Percentiles rank a stretch among this genome's conserved stretches.
Conservation (phyloP, 1,139 yeast species). For the Debaryomycetaceae sp. region DNA sequence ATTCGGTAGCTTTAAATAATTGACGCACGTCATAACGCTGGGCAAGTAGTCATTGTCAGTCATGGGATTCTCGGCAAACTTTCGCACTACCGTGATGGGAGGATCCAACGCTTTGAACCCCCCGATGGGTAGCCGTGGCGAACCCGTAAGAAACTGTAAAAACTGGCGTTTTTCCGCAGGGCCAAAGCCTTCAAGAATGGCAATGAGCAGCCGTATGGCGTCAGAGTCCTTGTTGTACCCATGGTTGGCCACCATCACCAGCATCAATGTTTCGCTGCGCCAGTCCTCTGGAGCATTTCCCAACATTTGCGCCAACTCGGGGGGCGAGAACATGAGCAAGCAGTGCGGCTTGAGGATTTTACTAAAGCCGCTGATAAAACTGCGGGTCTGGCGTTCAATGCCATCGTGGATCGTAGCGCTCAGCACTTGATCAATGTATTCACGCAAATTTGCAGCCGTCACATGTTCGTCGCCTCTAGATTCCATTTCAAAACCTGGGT, state of each 20-base stretch:
- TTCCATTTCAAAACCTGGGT: conserved; percentile 46
- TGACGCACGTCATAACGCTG: conserved; percentile 98
- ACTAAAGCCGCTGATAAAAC: conserved; percentile 75
- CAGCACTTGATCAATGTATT: conserved; percentile 46
- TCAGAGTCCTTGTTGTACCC: conserved; percentile 72
- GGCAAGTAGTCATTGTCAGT: conserved; percentile 81
- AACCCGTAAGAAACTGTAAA: conserved; percentile 83
- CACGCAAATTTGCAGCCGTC: conserved; percentile 41
- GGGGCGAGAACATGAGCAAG: conserved; percentile 58
- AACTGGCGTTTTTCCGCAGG: conserved; percentile 55
- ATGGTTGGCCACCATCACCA: conserved; percentile 74
- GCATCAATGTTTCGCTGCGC: conserved; percentile 52
- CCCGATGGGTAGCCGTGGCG: conserved; percentile 88
- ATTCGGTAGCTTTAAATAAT: conserved; percentile 80
- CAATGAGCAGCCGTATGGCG: conserved; percentile 49
- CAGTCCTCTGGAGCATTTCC: conserved; percentile 76
- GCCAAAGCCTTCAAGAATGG: conserved; percentile 45
- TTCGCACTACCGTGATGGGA: conserved; percentile 77
- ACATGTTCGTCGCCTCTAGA: conserved; percentile 49
- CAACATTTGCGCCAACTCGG: conserved; percentile 59
- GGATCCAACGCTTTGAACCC: conserved; percentile 84
- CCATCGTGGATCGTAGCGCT: conserved; percentile 60
- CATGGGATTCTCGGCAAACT: conserved; percentile 57
- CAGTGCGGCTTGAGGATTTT: conserved; percentile 75
- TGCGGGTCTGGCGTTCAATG: conserved; percentile 48